A percentile compares a stretch with the other conserved stretches of the same genome.
These are phyloP conservation scores for Wickerhamomyces subpelliculosus DNA, from an alignment of 805 yeast genomes.

Conservation along the genomic window DNA sequence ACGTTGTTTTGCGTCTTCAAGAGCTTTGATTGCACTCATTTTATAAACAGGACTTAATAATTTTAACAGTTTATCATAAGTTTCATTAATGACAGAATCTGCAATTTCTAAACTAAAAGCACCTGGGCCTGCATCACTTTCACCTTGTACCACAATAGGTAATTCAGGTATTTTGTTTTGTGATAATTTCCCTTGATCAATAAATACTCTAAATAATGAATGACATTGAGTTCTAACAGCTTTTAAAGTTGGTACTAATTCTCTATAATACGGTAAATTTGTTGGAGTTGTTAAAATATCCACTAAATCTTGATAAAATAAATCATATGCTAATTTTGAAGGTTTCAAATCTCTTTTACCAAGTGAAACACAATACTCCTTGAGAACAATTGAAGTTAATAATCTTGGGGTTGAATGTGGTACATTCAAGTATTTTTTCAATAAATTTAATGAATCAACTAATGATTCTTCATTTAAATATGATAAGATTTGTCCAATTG, in stretches of 20 bases:
- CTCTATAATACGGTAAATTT: constrained; percentile 57
- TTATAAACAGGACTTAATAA: constrained; percentile 62
- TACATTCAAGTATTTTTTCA: constrained; percentile 18
- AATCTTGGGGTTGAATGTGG: constrained; percentile 68
- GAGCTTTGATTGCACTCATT: constrained; percentile 59
- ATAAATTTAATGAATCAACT: constrained; percentile 28
- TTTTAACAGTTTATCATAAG: constrained; percentile 58
- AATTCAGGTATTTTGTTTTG: constrained; percentile 68
- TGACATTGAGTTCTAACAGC: constrained; percentile 84
- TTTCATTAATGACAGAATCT: constrained; percentile 55
- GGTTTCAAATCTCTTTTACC: constrained; percentile 12
- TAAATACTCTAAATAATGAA: constrained; percentile 71
- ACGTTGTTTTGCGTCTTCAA: constrained; percentile 74
- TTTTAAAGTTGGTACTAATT: constrained; percentile 78
- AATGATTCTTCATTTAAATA: constrained; percentile 36
- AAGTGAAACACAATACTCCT: constrained; percentile 49
- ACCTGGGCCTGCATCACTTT: constrained; percentile 86
- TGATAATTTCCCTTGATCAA: constrained; percentile 68
- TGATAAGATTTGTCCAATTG: constrained; percentile 63
- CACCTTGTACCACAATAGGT: constrained; percentile 91
- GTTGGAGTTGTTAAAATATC: constrained; percentile 36
- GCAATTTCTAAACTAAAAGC: constrained; percentile 83
- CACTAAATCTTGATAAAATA: constrained; percentile 23
- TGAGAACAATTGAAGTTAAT: constrained; percentile 58
- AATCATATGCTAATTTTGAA: constrained; percentile 20